Evolutionary conservation across 306 rosid genomes (phyloP).

Genomic region (Lablab purpureus): DNA sequence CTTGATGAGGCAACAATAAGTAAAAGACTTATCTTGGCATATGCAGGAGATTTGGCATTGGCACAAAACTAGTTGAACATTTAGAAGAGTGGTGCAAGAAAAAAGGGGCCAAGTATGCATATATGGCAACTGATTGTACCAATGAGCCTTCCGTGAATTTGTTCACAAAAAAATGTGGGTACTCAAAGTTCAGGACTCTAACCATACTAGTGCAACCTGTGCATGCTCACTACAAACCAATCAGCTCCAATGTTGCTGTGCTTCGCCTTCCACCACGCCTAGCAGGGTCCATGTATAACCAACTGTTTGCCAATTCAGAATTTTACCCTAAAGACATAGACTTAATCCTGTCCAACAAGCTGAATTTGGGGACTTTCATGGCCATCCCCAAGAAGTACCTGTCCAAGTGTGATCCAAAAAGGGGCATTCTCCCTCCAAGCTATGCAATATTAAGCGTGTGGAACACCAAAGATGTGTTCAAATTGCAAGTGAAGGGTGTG

Average conservation of each 20-base stretch:
- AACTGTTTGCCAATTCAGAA: constrained; percentile 66
- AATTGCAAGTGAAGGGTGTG: constrained; percentile 77
- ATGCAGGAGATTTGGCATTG: constrained; percentile 89
- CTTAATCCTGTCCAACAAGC: constrained; percentile 65
- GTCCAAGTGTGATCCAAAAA: constrained; percentile 58
- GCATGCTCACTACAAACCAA: constrained; percentile 81
- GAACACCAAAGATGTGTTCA: constrained; percentile 93
- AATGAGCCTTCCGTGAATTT: constrained; percentile 85
- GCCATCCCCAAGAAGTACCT: constrained; percentile 70
- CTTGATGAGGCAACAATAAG: constrained; percentile 34
- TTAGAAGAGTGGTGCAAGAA: constrained; percentile 88
- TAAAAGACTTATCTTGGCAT: constrained; percentile 43
- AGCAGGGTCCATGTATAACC: constrained; percentile 58
- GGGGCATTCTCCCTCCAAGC: constrained; percentile 57
- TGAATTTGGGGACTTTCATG: constrained; percentile 86
- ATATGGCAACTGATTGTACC: constrained; percentile 90
- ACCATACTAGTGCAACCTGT: constrained; percentile 87
- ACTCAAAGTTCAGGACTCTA: constrained; percentile 78
- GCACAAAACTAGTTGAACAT: constrained; percentile 68
- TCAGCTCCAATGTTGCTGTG: constrained; percentile 49
- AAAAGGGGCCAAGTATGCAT: constrained; percentile 76
- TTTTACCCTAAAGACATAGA: constrained; percentile 78
- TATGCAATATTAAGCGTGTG: constrained; percentile 86
- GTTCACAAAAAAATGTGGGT: constrained; percentile 74
- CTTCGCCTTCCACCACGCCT: constrained; percentile 54